phyloP scores from a whole-genome alignment of 805 yeast species.

The Ogataea trehalophila region DNA sequence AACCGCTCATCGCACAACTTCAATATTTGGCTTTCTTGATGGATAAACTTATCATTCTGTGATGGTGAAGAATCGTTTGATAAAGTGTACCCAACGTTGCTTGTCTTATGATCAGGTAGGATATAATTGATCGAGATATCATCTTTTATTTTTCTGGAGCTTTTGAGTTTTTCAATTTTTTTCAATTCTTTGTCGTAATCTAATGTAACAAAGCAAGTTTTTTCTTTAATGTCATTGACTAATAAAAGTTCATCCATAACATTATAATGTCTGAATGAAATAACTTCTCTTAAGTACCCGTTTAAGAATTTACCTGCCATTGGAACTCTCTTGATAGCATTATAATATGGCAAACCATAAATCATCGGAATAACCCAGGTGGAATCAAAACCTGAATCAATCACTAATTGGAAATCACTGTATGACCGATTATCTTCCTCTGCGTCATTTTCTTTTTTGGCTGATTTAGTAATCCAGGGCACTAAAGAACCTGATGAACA shows the following conservation, averaged over 20 bases:
- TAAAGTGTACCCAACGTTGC: conserved; percentile 59
- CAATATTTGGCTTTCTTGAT: conserved; percentile 54
- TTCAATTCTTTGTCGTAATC: conserved; percentile 39
- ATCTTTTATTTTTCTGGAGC: conserved; percentile 18
- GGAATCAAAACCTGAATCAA: conserved; percentile 84
- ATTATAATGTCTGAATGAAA: conserved; percentile 88
- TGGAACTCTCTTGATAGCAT: conserved; percentile 72
- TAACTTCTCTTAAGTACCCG: conserved; percentile 76
- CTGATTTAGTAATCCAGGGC: conserved; percentile 49
- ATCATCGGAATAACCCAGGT: conserved; percentile 86
- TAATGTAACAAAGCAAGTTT: conserved; percentile 61
- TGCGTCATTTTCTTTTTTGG: background rate
- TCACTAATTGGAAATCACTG: conserved; percentile 65
- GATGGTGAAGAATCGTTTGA: conserved; percentile 11
- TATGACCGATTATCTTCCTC: conserved; percentile 6
- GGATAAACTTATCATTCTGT: background rate
- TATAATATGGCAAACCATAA: conserved; percentile 70
- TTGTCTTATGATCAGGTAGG: conserved; percentile 81
- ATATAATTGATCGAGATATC: conserved; percentile 60
- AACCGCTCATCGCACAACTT: conserved; percentile 80
- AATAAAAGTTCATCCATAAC: conserved; percentile 86
- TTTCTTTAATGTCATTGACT: conserved; percentile 81
- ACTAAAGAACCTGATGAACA: conserved; percentile 56
- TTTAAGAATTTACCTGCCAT: conserved; percentile 84
- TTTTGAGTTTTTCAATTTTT: conserved; percentile 23